These are phyloP conservation scores for Ogataea pini DNA, from an alignment of 805 yeast species.

Conservation along the genomic window DNA sequence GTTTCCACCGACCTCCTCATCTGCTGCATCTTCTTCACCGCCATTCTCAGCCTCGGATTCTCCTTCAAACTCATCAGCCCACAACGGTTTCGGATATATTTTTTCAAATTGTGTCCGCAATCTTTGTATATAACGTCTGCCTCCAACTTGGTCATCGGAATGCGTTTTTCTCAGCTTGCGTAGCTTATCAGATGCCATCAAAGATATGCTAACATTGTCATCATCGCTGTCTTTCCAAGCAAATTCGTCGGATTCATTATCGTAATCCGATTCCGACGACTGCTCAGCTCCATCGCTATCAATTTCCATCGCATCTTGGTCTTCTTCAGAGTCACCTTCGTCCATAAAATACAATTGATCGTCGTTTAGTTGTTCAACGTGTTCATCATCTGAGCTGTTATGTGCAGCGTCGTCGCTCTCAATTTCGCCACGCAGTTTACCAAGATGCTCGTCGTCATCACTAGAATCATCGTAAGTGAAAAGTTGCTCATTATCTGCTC, in stretches of 20 bases:
- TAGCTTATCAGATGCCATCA: constrained; percentile 57
- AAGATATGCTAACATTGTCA: constrained; percentile 64
- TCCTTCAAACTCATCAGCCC: constrained; percentile 66
- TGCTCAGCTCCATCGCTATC: constrained; percentile 31
- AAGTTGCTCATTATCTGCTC: constrained; percentile 22
- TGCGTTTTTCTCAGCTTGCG: constrained; percentile 69
- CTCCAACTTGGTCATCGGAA: constrained; percentile 36
- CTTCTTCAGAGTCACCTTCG: constrained; percentile 41
- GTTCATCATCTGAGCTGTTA: constrained; percentile 35
- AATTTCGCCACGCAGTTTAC: constrained; percentile 45
- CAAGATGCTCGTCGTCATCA: constrained; percentile 36
- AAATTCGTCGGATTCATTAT: constrained; percentile 30
- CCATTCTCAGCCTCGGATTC: constrained; percentile 45
- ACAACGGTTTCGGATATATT: constrained; percentile 79
- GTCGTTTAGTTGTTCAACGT: constrained; percentile 39
- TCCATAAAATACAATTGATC: constrained; percentile 58
- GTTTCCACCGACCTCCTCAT: constrained; percentile 9
- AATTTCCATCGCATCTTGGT: constrained; percentile 37
- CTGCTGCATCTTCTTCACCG: constrained; percentile 14
- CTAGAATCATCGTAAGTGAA: constrained; percentile 30
- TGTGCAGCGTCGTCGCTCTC: constrained; percentile 36
- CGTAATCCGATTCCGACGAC: constrained; percentile 33
- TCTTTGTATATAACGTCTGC: constrained; percentile 35
- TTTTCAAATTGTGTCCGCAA: constrained; percentile 63
- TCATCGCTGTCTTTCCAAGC: constrained; percentile 95